These are phyloP conservation scores for Saccharomycopsis sp. DNA, from an alignment of 805 yeast species.

Conservation along the genomic window DNA sequence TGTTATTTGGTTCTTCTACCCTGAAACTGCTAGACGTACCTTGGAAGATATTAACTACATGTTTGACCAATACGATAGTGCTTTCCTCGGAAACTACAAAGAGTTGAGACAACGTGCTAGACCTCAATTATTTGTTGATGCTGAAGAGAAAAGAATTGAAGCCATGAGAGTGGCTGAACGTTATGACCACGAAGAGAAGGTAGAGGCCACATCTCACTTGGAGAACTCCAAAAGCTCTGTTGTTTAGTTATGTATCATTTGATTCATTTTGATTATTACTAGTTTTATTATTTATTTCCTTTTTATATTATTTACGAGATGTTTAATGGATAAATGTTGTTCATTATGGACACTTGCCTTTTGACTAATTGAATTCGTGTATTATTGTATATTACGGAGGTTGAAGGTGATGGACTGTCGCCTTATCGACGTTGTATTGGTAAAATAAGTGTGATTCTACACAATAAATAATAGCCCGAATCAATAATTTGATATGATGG, in stretches of 20 bases:
- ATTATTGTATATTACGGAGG: too few relatives aligned
- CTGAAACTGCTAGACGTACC: conserved; percentile 72
- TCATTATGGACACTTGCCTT: too few relatives aligned
- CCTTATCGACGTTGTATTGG: too few relatives aligned
- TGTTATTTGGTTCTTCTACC: conserved; percentile 58
- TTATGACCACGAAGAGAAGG: not conserved
- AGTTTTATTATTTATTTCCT: too few relatives aligned
- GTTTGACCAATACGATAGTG: conserved; percentile 9
- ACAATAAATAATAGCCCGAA: too few relatives aligned
- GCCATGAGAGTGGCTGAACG: not conserved
- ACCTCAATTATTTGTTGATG: conserved; percentile 1
- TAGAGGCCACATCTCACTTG: not conserved
- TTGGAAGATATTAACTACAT: conserved; percentile 72
- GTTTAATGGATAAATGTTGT: too few relatives aligned
- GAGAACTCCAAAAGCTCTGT: not conserved
- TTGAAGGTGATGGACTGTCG: too few relatives aligned
- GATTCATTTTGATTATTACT: not conserved
- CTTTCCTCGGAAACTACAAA: not conserved
- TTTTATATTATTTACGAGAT: too few relatives aligned
- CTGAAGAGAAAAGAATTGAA: not conserved
- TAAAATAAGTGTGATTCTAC: too few relatives aligned
- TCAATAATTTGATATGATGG: too few relatives aligned
- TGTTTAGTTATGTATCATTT: not conserved
- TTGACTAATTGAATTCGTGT: too few relatives aligned
- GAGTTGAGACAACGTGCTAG: conserved; percentile 1